Evolutionary conservation across 352 stramenopile genomes (phyloP).

Genomic region (Pythium biforme): DNA sequence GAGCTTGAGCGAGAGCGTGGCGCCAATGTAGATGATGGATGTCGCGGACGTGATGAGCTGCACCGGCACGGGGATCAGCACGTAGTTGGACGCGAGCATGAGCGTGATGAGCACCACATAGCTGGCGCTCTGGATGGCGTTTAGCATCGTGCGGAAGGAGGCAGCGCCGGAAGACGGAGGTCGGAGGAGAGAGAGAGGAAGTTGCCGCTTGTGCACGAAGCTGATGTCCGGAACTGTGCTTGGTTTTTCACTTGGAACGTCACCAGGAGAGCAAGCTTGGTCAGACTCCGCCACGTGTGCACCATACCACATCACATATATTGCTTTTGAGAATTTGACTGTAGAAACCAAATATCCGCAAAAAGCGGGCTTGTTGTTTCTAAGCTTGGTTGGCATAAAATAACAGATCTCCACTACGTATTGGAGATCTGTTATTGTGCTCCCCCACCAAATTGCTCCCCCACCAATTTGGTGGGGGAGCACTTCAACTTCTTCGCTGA

Average conservation of each 20-base stretch:
- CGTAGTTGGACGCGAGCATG: conserved; percentile 80
- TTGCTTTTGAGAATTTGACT: background rate
- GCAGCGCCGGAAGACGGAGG: background rate
- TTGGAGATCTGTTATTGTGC: too few relatives aligned
- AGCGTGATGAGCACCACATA: conserved; percentile 83
- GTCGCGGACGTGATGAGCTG: conserved; percentile 85
- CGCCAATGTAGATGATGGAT: conserved; percentile 87
- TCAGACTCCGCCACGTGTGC: conserved; percentile 19
- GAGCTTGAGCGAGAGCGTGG: conserved; percentile 81
- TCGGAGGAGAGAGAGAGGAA: background rate
- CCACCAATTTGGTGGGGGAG: too few relatives aligned
- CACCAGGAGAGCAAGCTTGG: background rate
- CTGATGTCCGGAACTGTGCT: conserved; percentile 5
- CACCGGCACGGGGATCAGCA: conserved; percentile 81
- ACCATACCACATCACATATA: conserved; percentile 23
- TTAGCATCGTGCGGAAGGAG: conserved; percentile 39
- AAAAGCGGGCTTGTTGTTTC: background rate
- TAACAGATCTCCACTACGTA: too few relatives aligned
- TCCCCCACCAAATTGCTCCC: too few relatives aligned
- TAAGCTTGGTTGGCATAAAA: too few relatives aligned
- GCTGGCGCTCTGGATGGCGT: conserved; percentile 71
- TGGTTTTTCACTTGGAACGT: background rate
- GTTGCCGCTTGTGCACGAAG: background rate
- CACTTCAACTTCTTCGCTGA: conserved; percentile 1
- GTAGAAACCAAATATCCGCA: background rate